phyloP scores from a whole-genome alignment of 75 land plant species.

The Cupressus sempervirens region DNA sequence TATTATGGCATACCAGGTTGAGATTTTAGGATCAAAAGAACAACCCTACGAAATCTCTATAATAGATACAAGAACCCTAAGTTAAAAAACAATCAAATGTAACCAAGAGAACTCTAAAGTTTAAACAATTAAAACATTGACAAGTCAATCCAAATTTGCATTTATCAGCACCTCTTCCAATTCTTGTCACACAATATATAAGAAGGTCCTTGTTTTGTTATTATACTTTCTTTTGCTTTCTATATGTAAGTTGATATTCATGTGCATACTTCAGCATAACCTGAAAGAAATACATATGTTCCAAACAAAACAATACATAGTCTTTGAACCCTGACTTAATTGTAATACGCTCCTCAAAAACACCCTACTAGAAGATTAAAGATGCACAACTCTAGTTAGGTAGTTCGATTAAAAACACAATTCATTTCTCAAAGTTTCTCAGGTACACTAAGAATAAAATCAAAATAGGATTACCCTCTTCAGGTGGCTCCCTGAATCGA shows the following conservation, averaged over 20 bases:
- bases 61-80: not conserved
- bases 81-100: not conserved
- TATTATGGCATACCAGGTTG: too few species aligned
- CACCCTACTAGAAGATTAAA: not conserved
- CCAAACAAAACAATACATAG: not conserved
- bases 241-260: not conserved
- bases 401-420: not conserved
- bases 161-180: not conserved
- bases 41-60: not conserved
- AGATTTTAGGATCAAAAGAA: too few species aligned
- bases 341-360: not conserved
- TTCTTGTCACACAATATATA: not conserved
- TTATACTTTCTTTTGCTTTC: not conserved
- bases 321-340: not conserved
- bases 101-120: not conserved
- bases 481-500: slow-evolving; percentile 94
- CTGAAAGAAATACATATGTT: not conserved
- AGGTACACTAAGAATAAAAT: not conserved
- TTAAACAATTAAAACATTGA: not conserved
- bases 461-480: slow-evolving; percentile 62
- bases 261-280: not conserved
- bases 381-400: not conserved
- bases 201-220: not conserved
- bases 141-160: not conserved
- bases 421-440: not conserved